Evolutionary conservation across 768 basidiomycete species (phyloP).

Genomic region (Antrodiella citrinella): DNA sequence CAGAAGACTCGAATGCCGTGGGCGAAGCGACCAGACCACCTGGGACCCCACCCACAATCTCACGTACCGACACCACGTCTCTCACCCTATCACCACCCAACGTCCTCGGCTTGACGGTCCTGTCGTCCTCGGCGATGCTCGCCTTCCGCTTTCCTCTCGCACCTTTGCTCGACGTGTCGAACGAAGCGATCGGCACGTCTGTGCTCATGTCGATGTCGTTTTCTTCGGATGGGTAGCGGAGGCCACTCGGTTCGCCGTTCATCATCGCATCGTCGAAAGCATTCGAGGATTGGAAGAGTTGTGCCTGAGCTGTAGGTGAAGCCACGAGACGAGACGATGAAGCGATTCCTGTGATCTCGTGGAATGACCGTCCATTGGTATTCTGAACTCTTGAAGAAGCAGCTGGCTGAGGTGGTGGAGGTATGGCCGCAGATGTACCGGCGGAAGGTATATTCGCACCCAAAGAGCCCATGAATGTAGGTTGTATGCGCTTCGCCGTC

Average conservation of each 20-base stretch:
- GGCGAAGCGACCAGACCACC: conserved; percentile 10
- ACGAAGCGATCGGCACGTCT: conserved; percentile 37
- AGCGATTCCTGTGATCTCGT: conserved; percentile 10
- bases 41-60: conserved; percentile 30
- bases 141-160: conserved; percentile 42
- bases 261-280: background rate
- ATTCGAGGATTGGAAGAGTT: background rate
- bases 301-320: background rate
- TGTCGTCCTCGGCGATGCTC: conserved; percentile 31
- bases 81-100: conserved; percentile 61
- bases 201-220: conserved; percentile 36
- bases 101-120: conserved; percentile 38
- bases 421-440: conserved; percentile 9
- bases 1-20: conserved; percentile 6
- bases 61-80: conserved; percentile 42
- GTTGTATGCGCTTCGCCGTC: conserved; percentile 56
- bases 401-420: conserved; percentile 4
- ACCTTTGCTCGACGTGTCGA: conserved; percentile 25
- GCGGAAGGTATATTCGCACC: conserved; percentile 30
- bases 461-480: conserved; percentile 27
- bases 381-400: conserved; percentile 4
- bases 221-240: conserved; percentile 3
- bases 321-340: conserved; percentile 5
- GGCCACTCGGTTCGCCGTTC: background rate
- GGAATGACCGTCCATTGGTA: conserved; percentile 11